Conservation (phyloP, 75 land plant species). For the Picea sitchensis region DNA sequence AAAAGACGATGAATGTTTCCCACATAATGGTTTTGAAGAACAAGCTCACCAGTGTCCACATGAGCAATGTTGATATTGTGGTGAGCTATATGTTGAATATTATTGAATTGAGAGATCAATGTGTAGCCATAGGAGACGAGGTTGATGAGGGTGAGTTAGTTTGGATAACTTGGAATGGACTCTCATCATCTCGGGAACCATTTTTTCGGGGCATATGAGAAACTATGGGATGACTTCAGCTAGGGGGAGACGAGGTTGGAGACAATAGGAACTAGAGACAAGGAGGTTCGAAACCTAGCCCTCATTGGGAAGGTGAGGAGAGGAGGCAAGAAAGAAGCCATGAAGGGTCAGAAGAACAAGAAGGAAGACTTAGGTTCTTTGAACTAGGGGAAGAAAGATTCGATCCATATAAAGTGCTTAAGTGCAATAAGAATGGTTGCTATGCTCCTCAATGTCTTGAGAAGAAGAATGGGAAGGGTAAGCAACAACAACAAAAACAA, state of each 20-base stretch:
- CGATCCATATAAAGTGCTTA: background rate
- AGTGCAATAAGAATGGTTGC: background rate
- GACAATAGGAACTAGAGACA: background rate
- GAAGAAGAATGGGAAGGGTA: background rate
- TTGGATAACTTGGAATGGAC: background rate
- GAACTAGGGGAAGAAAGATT: background rate
- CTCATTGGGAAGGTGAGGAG: background rate
- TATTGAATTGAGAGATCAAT: background rate
- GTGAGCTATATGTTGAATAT: background rate
- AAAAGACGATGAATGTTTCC: background rate
- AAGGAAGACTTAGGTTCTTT: background rate
- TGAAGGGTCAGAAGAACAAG: background rate
- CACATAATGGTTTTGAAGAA: background rate
- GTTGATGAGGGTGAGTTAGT: background rate
- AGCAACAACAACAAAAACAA: background rate
- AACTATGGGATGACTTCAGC: background rate
- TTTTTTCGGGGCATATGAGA: background rate
- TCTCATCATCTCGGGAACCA: background rate
- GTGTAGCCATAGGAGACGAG: background rate
- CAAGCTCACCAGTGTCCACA: background rate
- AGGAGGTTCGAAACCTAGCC: background rate
- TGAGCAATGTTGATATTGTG: background rate
- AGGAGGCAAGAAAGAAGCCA: background rate
- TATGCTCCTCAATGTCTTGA: background rate
- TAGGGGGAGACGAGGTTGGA: background rate